Percentiles rank a stretch among this genome's conserved stretches.
Evolutionary conservation across 2,329 filamentous ascomycete species (phyloP).

Genomic region (Decorospora gaudefroyi): DNA sequence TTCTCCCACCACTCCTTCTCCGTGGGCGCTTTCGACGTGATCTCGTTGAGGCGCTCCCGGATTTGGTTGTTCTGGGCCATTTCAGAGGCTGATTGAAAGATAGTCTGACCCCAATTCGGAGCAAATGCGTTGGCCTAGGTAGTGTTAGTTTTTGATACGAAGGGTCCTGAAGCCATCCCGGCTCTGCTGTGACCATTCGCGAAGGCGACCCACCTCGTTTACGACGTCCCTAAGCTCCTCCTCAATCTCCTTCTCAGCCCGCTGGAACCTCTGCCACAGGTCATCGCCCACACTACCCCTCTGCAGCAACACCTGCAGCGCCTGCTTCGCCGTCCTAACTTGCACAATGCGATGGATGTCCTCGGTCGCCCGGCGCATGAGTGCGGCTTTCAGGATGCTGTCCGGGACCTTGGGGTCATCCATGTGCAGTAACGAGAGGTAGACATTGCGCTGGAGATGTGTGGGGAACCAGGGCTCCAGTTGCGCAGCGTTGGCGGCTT

Average conservation of each 20-base stretch:
- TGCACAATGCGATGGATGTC: conserved; percentile 92
- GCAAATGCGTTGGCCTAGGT: conserved; percentile 83
- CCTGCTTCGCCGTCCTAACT: conserved; percentile 84
- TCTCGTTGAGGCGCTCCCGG: conserved; percentile 73
- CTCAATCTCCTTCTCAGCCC: conserved; percentile 97
- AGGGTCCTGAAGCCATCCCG: neutral
- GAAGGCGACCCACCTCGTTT: conserved; percentile 68
- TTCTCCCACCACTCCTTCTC: conserved; percentile 95
- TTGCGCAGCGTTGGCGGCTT: conserved; percentile 76
- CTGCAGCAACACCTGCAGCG: conserved; percentile 80
- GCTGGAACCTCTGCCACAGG: conserved; percentile 86
- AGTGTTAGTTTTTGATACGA: conserved; percentile 9
- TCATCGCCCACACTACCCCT: conserved; percentile 94
- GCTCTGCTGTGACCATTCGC: neutral
- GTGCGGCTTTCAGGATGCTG: conserved; percentile 81
- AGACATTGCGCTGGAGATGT: conserved; percentile 91
- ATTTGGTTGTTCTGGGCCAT: conserved; percentile 84
- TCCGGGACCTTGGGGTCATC: conserved; percentile 75
- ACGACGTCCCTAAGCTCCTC: conserved; percentile 94
- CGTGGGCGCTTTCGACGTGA: conserved; percentile 69
- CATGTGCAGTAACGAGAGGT: conserved; percentile 87
- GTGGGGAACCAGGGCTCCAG: conserved; percentile 93
- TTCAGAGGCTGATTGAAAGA: conserved; percentile 97
- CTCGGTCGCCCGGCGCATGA: conserved; percentile 85
- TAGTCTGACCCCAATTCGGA: conserved; percentile 87